phyloP scores from a whole-genome alignment of 208 protist genomes.

The Porcisia deanei region DNA sequence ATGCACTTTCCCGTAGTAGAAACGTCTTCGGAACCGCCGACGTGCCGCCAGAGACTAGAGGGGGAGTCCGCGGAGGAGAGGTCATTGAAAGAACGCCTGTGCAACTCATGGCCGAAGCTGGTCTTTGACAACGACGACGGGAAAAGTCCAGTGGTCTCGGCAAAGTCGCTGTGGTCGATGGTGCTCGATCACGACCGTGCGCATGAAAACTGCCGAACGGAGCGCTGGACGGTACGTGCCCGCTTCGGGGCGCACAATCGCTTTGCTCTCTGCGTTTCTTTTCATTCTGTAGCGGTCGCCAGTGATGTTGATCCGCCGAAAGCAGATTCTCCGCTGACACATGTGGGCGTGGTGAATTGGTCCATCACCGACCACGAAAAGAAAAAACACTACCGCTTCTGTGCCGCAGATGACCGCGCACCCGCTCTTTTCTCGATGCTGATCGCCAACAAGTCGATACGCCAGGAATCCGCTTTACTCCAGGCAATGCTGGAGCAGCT shows the following conservation, averaged over 20 bases:
- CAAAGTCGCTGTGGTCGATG: slow-evolving; percentile 24
- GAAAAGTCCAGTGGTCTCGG: slow-evolving; percentile 10
- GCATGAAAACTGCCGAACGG: slow-evolving; percentile 41
- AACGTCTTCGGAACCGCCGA: slow-evolving; percentile 1
- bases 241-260: slow-evolving; percentile 41
- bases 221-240: slow-evolving; percentile 49
- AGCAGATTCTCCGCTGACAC: slow-evolving; percentile 23
- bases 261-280: slow-evolving; percentile 45
- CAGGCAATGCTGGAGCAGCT: slow-evolving; percentile 67
- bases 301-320: slow-evolving; percentile 40
- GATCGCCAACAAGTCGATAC: slow-evolving; percentile 38
- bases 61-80: slow-evolving; percentile 29
- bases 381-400: slow-evolving; percentile 63
- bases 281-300: slow-evolving; percentile 42
- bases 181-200: slow-evolving; percentile 41
- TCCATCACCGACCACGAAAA: slow-evolving; percentile 51
- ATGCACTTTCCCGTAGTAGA: slow-evolving; percentile 24
- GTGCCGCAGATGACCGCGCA: slow-evolving; percentile 42
- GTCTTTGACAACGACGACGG: slow-evolving; percentile 5
- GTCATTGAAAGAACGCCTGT: slow-evolving; percentile 33
- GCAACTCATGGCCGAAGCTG: slow-evolving; percentile 37
- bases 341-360: slow-evolving; percentile 44
- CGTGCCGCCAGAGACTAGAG: slow-evolving; percentile 33
- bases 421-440: slow-evolving; percentile 45
- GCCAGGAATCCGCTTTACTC: slow-evolving; percentile 40